Evolutionary conservation across 352 stramenopile genomes (phyloP), one percentile per base, ranked within the genome.

Genomic region (Phytophthora palmivora): DNA sequence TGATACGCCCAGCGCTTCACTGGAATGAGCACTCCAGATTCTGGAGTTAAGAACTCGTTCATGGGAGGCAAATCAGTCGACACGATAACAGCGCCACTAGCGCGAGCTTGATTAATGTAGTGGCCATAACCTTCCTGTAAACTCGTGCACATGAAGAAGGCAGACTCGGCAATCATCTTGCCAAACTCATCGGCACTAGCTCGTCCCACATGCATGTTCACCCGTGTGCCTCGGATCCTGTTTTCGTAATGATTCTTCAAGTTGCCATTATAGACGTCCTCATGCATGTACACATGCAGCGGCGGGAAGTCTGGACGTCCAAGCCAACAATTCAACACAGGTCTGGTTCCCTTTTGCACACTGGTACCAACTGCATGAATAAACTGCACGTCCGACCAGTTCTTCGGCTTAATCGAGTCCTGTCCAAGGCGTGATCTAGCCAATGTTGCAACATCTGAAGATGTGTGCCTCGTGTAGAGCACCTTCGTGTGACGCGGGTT

Each of bases 31-130:
- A 89, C 68, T 11, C 67, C 78, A 1, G 77, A 88, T 21, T 54
- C 30, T 1, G 59, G 56, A 18, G 73, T 82, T 16, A 91, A 39
- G 15, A 89, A 68, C 58, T 91, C 79, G 55, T 85, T 90, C 80
- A 90, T 90, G 0, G 80, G 78, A 14, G 78, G 74, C 18, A 82
- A 51, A 41, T 88, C 67, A 0, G 80, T 82, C 3, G 78, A 72
- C n/a, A 90, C 26, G 18, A 90, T 78, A 9, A 88, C 50, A 0
- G 55, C 78, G 8, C 74, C 65, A 11, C 66, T 70, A 10, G 78
- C 74, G 6, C 78, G 74, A n/a, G 78, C 81, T 28, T 90, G 81
- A 64, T 90, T 90, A 50, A 88, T 88, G 58, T 90, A 90, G 65
- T 88, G 81, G 9, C 81, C 82, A 39, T 84, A 91, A 8, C 82